Evolutionary conservation across 345 rosid species (phyloP).

Genomic region (Eucalyptus cloeziana): DNA sequence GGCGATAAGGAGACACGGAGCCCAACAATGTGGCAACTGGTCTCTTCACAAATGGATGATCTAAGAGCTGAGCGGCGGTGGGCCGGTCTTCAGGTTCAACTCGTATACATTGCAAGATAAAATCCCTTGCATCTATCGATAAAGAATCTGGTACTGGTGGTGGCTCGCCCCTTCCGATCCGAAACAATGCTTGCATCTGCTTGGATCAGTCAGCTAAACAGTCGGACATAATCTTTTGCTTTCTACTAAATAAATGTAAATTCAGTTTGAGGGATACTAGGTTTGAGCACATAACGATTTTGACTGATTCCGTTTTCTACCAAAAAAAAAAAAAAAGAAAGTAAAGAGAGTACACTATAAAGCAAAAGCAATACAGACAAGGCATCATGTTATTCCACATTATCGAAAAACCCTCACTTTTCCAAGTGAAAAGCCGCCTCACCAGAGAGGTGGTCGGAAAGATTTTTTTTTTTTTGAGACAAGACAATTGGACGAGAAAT

Average conservation of each 20-base stretch:
- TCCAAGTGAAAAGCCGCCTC: background rate
- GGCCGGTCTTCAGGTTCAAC: constrained; percentile 60
- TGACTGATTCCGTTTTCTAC: background rate
- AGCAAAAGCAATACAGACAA: background rate
- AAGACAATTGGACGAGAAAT: too few species aligned
- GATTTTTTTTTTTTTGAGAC: background rate
- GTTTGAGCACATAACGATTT: background rate
- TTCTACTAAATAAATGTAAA: background rate
- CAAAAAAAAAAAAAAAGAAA: background rate
- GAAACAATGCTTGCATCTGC: constrained; percentile 58
- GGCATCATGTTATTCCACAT: background rate
- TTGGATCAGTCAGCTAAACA: background rate
- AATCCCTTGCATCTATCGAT: constrained; percentile 51
- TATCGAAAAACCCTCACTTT: background rate
- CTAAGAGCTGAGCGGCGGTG: constrained; percentile 53
- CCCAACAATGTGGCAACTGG: constrained; percentile 26
- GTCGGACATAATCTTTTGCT: background rate
- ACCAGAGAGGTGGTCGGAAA: background rate
- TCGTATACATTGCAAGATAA: constrained; percentile 48
- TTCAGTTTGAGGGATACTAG: background rate
- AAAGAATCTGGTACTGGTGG: constrained; percentile 51
- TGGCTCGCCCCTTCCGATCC: constrained; percentile 56
- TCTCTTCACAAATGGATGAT: constrained; percentile 63
- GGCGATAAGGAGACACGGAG: constrained; percentile 26
- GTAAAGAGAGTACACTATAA: background rate